A percentile compares a stretch with the other conserved stretches of the same genome.
These are phyloP conservation scores for Neonectria punicea DNA, from an alignment of 2,329 filamentous ascomycete species.

Conservation along the genomic window DNA sequence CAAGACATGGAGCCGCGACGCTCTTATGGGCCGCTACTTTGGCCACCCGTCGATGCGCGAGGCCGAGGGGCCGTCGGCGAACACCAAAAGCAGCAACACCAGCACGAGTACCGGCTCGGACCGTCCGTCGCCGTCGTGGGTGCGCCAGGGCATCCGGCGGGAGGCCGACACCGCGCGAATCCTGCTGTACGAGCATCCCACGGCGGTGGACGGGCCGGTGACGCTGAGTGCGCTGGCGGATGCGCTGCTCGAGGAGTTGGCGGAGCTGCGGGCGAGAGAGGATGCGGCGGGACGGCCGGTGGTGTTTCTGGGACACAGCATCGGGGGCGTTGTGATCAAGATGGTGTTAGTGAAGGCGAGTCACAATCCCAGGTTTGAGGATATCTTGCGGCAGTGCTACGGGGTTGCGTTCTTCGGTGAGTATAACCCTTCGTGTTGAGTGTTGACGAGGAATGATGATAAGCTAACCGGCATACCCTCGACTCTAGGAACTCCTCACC, in stretches of 20 bases:
- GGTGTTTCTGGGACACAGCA: constrained; percentile 70
- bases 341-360: constrained; percentile 62
- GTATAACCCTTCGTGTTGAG: constrained; percentile 12
- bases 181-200: constrained; percentile 62
- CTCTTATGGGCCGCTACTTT: constrained; percentile 59
- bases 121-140: constrained; percentile 56
- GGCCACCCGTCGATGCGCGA: constrained; percentile 54
- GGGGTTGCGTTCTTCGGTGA: constrained; percentile 70
- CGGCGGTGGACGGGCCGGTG: constrained; percentile 47
- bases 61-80: constrained; percentile 41
- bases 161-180: constrained; percentile 60
- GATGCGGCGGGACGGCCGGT: constrained; percentile 59
- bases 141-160: constrained; percentile 62
- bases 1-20: constrained; percentile 64
- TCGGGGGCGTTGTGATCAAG: constrained; percentile 70
- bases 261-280: constrained; percentile 47
- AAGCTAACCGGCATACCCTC: constrained; percentile 12
- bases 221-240: constrained; percentile 58
- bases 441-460: not conserved
- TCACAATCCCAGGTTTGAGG: constrained; percentile 49
- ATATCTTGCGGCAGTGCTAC: constrained; percentile 66
- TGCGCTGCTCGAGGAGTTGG: constrained; percentile 58
- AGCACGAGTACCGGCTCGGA: constrained; percentile 21
- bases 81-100: constrained; percentile 1
- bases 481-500: constrained; percentile 66